Evolutionary conservation across 2,329 filamentous ascomycete species (phyloP), one percentile per base, ranked within the genome.

Genomic region (Aspergillus viridinutans): DNA sequence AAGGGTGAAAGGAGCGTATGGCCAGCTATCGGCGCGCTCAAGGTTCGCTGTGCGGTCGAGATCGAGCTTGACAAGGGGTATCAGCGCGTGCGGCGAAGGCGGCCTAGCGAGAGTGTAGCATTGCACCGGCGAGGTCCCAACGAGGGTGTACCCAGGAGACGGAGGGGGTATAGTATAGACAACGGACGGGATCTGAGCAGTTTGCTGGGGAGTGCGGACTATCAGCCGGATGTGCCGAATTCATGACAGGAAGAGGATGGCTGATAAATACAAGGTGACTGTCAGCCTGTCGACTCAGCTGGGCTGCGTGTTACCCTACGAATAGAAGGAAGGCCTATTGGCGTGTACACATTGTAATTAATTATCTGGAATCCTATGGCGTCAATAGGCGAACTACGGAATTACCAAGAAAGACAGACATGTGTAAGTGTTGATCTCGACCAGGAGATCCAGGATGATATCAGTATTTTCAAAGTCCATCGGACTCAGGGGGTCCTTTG

Each of bases 1-100:
- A 83, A 88, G 54, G 93, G 93, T 1, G 93, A 97, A 74, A 79
- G 87, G 60, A 92, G 90, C 63, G 91, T 96, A 0, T 97, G 93
- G 92, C 93, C 92, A 0, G 90, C 91, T 2, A 85, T 96, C 3
- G 87, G 87, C 32, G 90, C 92, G 14, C 75, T 97, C 59, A 88
- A 88, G 65, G 87, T 96, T 6, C 80, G 93, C 6, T 94, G 90
- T 72, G 88, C 87, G 4, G 83, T 97, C 7, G 93, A 97, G 73
- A 88, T 92, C 55, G 92, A 96, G 70, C 79, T 97, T 10, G 92
- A 97, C 71, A 80, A 87, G 49, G 89, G 90, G 0, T 97, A 96
- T 72, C 90, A 95, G 72, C 79, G 88, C 56, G 88, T 93, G 0
- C 80, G 90, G 58, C 83, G 69, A 26, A 67, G 72, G 42, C 65